Evolutionary conservation across 345 rosid genomes (phyloP), one percentile per base, ranked within the genome.

Genomic region (Cardamine resedifolia): DNA sequence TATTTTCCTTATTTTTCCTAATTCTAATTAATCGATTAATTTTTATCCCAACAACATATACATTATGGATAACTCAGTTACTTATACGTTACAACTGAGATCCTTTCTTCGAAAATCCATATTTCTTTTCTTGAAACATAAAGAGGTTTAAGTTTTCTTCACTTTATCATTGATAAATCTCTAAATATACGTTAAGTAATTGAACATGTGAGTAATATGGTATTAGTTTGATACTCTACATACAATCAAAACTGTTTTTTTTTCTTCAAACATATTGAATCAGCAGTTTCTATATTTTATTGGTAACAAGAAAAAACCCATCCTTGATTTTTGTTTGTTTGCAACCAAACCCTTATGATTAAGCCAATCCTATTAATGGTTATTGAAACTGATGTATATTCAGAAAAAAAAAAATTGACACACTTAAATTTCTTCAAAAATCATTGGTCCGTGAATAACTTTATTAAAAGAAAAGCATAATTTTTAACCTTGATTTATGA

Each of bases 401-500:
- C 7, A 20, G 10, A 20, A 7, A 20, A 10, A 23, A 18, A 2
- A 28, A 58, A 18, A 4, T 23, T 18, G 12, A 18, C 39, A 26
- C 23, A 62, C 15, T 28, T 15, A 20, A 41, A 61, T 38, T 61
- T 70, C 14, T n/a, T n/a, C n/a, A n/a, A n/a, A n/a, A n/a, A n/a
- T n/a, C n/a, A n/a, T n/a, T n/a, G n/a, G n/a, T n/a, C 19, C 41
- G 21, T 68, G 50, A 60, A 68, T 30, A 60, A 68, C 63, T 60
- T 68, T 68, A 51, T 24, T 18, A 52, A 61, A 60, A 68, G 69
- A 58, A 31, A 52, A 75, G 58, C 49, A 61, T 52, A 61, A 67
- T 14, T 60, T 52, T 55, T 43, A 75, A 75, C 78, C 57, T 67
- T 59, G 73, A 75, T 75, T 21, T 74, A 60, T 60, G 48, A 6